Evolutionary conservation across 371 early-diverging fungal species (phyloP), one percentile per base, ranked within the genome.

Genomic region (Syncephalastrum monosporum): DNA sequence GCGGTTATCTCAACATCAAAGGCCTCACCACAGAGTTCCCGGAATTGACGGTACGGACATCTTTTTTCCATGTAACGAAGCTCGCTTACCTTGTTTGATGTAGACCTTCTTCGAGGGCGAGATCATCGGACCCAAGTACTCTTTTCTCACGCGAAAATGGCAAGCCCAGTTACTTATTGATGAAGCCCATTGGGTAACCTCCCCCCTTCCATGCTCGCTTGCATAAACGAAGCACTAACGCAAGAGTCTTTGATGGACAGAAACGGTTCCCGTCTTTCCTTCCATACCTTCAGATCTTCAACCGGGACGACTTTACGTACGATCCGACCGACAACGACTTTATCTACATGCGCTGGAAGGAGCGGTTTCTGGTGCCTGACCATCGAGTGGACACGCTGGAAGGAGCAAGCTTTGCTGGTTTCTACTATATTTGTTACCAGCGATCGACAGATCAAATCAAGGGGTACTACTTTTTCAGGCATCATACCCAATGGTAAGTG

Each of bases 261-360:
- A 67, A 70, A 56, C 72, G 74, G 33, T 91, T 92, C 62, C 71
- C 88, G 29, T 83, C 89, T 4, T 93, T 91, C 63, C 64, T 71
- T 38, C 82, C 81, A 3, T 75, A 59, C 70, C 68, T 78, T 65
- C 67, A 81, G n/a, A 64, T 57, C 1, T 91, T 94, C 64, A 87
- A 90, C 57, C 49, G 84, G 33, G 89, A 91, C 55, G 78, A 69
- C 19, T 87, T 88, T 66, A 67, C 66, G 8, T 90, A 87, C 61
- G 88, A 92, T 69, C 88, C 84, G 51, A 59, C 71, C 24, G 79
- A 85, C 61, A 75, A 79, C 43, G 91, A 94, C 58, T 84, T 82
- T 59, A 73, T 97, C 24, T 97, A 91, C 68, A 97, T 97, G 97
- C 85, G 97, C 33, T 96, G 96, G 96, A 97, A 95, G 82, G 98